Base-by-base conservation (phyloP, 176 grass and related monocot species). In the Hsuehochloa calcarea region DNA sequence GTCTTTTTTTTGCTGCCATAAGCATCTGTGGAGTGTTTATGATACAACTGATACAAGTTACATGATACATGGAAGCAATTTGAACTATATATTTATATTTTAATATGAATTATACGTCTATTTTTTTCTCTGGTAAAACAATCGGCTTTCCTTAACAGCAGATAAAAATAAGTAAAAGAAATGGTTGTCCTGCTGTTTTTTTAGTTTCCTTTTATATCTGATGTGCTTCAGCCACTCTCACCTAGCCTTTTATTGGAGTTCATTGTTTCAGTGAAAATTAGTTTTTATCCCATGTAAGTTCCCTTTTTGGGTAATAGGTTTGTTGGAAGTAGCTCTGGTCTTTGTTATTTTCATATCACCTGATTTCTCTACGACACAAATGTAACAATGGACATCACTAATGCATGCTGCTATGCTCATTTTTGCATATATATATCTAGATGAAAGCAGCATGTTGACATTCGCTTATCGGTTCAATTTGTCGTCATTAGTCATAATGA, bases 21-120 rank as follows among this genome's bases (percentile, higher is more conserved):
- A 64, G 14, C 44, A 12, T 74, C 8, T 65, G 43, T 44, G 5
- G 43, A 85, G 23, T 84, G 67, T 60, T 75, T 80, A n/a, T 40
- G 23, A 65, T 59, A 25, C 25, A 56, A 37, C 45, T 22, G 37
- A 47, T 58, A 27, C 20, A 84, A 10, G 14, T 43, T 84, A 59
- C 50, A 52, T 25, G 38, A 51, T 84, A 56, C 11, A 54, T 22
- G 7, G 10, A 59, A 89, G 39, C 45, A 60, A 65, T 17, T n/a
- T 13, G 14, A 67, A 65, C 12, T 43, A 34, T 39, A 10, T 86
- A 0, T 65, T 14, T 41, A 55, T 80, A 54, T 77, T 41, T 71
- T 47, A 47, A 47, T 75, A 74, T 60, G 51, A 39, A 38, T 75
- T 13, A 39, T 19, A 25, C 4, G 3, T 46, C 41, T 74, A 25